phyloP scores from a whole-genome alignment of 2,329 filamentous ascomycete species.

The Talaromyces sp. region DNA sequence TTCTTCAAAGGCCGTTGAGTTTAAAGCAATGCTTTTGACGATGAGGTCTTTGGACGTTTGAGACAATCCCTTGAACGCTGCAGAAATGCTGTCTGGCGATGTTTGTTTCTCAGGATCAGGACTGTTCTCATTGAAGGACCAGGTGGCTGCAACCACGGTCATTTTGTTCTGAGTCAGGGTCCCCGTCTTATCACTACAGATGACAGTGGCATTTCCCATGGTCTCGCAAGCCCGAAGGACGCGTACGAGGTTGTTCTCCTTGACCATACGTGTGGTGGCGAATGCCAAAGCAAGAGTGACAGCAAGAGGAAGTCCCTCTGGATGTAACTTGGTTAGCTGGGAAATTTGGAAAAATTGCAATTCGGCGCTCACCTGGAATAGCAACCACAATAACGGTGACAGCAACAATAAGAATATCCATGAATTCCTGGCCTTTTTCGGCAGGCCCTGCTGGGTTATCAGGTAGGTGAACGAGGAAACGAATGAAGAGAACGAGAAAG shows the following conservation, averaged over 20 bases:
- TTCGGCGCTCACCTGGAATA: conserved; percentile 51
- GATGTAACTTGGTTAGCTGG: background rate
- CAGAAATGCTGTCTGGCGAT: background rate
- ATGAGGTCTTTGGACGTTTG: conserved; percentile 37
- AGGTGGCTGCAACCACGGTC: conserved; percentile 71
- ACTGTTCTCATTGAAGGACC: conserved; percentile 24
- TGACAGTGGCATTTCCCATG: conserved; percentile 76
- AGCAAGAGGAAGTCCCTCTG: conserved; percentile 70
- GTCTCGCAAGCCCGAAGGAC: conserved; percentile 76
- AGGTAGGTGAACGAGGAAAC: conserved; percentile 71
- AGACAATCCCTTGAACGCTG: conserved; percentile 32
- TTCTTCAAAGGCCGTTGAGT: conserved; percentile 73
- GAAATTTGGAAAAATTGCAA: background rate
- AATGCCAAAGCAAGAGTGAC: conserved; percentile 77
- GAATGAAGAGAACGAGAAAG: conserved; percentile 82
- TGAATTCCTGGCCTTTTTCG: conserved; percentile 73
- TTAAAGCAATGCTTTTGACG: conserved; percentile 45
- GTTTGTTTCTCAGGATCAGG: conserved; percentile 1
- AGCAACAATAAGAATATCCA: conserved; percentile 74
- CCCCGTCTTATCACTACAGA: conserved; percentile 78
- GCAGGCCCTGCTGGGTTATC: conserved; percentile 57
- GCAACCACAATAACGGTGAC: conserved; percentile 79
- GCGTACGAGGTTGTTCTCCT: conserved; percentile 73
- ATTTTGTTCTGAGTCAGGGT: conserved; percentile 74
- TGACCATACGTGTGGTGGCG: conserved; percentile 73